Conservation (phyloP, 2,329 filamentous ascomycete genomes). For the Fusarium liriodendri region DNA sequence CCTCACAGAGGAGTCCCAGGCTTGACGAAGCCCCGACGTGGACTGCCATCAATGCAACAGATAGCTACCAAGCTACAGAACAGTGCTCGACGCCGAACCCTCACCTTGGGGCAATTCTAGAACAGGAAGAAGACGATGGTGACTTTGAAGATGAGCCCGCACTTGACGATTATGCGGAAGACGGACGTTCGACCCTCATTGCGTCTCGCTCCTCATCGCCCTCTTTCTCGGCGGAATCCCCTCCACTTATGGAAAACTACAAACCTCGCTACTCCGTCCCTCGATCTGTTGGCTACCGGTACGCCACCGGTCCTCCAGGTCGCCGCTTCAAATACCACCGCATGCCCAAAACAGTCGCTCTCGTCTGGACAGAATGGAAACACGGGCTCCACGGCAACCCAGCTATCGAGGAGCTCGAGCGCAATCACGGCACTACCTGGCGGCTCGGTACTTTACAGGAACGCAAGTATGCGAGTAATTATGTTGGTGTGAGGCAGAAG, state of each 20-base stretch:
- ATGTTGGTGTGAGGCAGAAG: constrained; percentile 37
- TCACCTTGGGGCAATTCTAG: background rate
- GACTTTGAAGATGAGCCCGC: constrained; percentile 3
- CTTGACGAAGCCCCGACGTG: too few relatives aligned
- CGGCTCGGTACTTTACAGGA: constrained; percentile 27
- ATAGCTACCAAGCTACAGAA: background rate
- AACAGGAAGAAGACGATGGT: background rate
- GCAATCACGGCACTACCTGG: constrained; percentile 35
- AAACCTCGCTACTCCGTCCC: constrained; percentile 35
- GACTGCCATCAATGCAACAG: background rate
- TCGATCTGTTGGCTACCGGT: constrained; percentile 27
- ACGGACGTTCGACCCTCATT: background rate
- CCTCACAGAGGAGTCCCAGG: background rate
- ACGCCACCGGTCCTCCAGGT: constrained; percentile 26
- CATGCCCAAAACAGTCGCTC: constrained; percentile 38
- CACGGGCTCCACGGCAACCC: constrained; percentile 34
- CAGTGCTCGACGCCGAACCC: background rate
- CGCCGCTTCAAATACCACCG: constrained; percentile 36
- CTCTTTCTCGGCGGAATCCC: background rate
- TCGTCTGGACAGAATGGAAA: constrained; percentile 42
- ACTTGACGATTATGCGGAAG: background rate
- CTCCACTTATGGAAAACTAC: background rate
- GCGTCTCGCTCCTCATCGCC: background rate
- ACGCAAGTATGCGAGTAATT: constrained; percentile 44
- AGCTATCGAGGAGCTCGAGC: constrained; percentile 36